Percentiles rank a stretch among this genome's conserved stretches.
Conservation (phyloP, 345 rosid species). For the Murraya paniculata region DNA sequence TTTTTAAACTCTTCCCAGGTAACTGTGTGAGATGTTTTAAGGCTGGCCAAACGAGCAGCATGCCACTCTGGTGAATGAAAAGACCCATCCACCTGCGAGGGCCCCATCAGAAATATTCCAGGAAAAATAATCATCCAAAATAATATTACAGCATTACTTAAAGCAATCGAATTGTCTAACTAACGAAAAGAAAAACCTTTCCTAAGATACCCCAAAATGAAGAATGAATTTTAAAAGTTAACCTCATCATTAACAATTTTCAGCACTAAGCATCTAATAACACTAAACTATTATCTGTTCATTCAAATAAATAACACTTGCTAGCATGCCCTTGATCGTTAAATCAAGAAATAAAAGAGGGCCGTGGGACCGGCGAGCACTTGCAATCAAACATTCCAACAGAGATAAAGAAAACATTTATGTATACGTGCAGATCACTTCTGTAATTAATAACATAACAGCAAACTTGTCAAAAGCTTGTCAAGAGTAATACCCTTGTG, state of each 20-base stretch:
- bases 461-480: neutral
- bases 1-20: slow-evolving; percentile 93
- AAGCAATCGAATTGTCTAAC: neutral
- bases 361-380: too few species aligned
- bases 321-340: neutral
- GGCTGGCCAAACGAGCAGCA: slow-evolving; percentile 99
- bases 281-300: neutral
- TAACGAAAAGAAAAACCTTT: neutral
- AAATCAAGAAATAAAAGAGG: neutral
- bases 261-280: neutral
- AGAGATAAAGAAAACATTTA: neutral
- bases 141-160: neutral
- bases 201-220: neutral
- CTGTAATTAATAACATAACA: neutral
- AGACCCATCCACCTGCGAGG: slow-evolving; percentile 99
- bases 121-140: slow-evolving; percentile 10
- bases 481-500: neutral
- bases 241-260: neutral
- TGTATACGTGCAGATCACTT: neutral
- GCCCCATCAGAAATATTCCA: slow-evolving; percentile 87
- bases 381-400: neutral
- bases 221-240: neutral
- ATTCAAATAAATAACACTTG: neutral
- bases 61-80: slow-evolving; percentile 99
- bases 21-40: slow-evolving; percentile 84